phyloP scores from a whole-genome alignment of 2,329 filamentous ascomycete genomes.

The Talaromyces sp. region DNA sequence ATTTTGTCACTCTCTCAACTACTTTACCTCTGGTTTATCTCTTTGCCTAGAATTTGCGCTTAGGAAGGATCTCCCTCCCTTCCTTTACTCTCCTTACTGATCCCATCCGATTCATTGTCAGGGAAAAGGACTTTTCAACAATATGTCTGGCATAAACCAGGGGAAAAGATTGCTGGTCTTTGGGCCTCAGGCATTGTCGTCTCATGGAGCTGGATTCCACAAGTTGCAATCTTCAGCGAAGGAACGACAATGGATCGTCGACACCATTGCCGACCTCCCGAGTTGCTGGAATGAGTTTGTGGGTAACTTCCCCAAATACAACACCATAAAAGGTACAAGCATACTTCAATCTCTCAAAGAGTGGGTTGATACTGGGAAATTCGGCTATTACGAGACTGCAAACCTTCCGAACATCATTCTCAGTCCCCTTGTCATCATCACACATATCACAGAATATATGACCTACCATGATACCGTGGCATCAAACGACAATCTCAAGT shows the following conservation, averaged over 20 bases:
- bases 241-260: slow-evolving; percentile 14
- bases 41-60: not conserved
- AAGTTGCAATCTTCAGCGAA: not conserved
- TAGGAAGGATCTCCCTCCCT: not conserved
- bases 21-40: not conserved
- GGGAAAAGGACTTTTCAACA: not conserved
- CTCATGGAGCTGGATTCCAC: not conserved
- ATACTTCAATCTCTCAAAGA: slow-evolving; percentile 11
- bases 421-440: slow-evolving; percentile 33
- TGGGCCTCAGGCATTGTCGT: slow-evolving; percentile 7
- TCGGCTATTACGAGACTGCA: slow-evolving; percentile 4
- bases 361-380: slow-evolving; percentile 13
- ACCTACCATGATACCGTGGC: slow-evolving; percentile 13
- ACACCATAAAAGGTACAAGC: slow-evolving; percentile 1
- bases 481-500: not conserved
- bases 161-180: not conserved
- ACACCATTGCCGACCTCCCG: slow-evolving; percentile 15
- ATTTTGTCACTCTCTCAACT: not conserved
- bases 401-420: slow-evolving; percentile 28
- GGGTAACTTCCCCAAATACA: slow-evolving; percentile 12
- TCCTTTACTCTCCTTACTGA: not conserved
- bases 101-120: not conserved
- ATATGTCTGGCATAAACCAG: not conserved
- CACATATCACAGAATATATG: slow-evolving; percentile 33
- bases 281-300: slow-evolving; percentile 12